These are phyloP conservation scores for Albugo laibachii DNA, from an alignment of 352 stramenopile species.

Conservation along the genomic window DNA sequence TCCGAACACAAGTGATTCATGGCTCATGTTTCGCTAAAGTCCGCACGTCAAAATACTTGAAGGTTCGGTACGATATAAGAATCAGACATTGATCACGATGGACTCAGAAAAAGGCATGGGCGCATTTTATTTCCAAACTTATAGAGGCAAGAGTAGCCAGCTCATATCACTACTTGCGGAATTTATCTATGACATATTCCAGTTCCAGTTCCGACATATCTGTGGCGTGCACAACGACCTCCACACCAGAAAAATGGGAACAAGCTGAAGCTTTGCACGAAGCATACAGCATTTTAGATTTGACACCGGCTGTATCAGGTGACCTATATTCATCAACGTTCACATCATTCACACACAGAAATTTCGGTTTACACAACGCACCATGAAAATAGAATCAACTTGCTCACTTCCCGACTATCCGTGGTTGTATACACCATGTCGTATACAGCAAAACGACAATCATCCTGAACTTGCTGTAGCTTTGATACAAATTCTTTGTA, in stretches of 20 bases:
- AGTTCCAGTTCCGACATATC: constrained; percentile 75
- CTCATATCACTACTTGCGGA: constrained; percentile 31
- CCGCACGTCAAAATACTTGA: too few relatives aligned
- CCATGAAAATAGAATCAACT: constrained; percentile 86
- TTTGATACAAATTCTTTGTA: constrained; percentile 80
- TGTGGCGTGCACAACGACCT: constrained; percentile 89
- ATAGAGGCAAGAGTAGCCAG: too few relatives aligned
- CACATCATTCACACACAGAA: background rate
- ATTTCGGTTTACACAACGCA: constrained; percentile 8
- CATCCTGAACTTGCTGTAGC: constrained; percentile 44
- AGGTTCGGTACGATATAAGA: too few relatives aligned
- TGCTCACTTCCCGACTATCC: constrained; percentile 75
- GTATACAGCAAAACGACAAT: constrained; percentile 79
- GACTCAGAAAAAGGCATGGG: too few relatives aligned
- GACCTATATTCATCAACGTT: constrained; percentile 22
- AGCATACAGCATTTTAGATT: constrained; percentile 92
- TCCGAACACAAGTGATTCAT: constrained; percentile 16
- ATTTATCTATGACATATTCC: constrained; percentile 60
- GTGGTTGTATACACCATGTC: constrained; percentile 80
- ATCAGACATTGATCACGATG: too few relatives aligned
- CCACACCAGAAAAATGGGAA: constrained; percentile 84
- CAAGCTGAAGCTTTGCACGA: constrained; percentile 91
- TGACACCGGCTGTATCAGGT: constrained; percentile 82
- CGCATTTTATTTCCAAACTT: too few relatives aligned
- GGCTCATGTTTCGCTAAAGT: too few relatives aligned